These are phyloP conservation scores for Mucor indicus DNA, from an alignment of 371 early-diverging fungal species.

Conservation along the genomic window DNA sequence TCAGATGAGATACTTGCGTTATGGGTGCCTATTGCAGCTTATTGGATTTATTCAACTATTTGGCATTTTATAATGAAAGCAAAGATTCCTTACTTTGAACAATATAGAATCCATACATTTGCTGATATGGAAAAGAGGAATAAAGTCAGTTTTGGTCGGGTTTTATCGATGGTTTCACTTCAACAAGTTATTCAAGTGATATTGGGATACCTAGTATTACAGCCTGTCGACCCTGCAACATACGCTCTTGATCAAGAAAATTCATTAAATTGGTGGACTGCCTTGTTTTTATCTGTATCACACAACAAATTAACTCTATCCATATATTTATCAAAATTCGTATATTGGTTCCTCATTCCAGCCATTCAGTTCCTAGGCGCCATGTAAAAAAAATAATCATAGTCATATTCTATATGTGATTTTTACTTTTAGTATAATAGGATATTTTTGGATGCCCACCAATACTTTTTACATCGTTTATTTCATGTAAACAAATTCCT, in stretches of 20 bases:
- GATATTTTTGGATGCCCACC: conserved; percentile 60
- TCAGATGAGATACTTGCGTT: conserved; percentile 59
- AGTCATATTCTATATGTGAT: too few relatives aligned
- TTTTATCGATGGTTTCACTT: conserved; percentile 52
- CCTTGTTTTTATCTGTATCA: conserved; percentile 31
- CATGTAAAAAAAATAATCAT: conserved; percentile 18
- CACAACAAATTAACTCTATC: conserved; percentile 52
- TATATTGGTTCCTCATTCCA: conserved; percentile 37
- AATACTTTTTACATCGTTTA: conserved; percentile 78
- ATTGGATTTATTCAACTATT: conserved; percentile 69
- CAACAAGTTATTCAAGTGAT: conserved; percentile 55
- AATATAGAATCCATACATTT: conserved; percentile 69
- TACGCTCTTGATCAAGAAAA: conserved; percentile 13
- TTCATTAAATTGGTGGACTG: conserved; percentile 6
- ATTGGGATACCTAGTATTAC: conserved; percentile 27
- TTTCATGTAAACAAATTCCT: conserved; percentile 69
- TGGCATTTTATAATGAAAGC: conserved; percentile 59
- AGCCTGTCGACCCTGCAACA: conserved; percentile 19
- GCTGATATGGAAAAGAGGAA: conserved; percentile 61
- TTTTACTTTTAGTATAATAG: conserved; percentile 14
- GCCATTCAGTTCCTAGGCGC: conserved; percentile 26
- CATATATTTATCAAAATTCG: conserved; percentile 44
- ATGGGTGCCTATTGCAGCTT: conserved; percentile 61
- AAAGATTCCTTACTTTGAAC: conserved; percentile 63
- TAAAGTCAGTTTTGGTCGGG: conserved; percentile 55